A percentile compares a stretch with the other conserved stretches of the same genome.
Evolutionary conservation across 2,329 filamentous ascomycete species (phyloP).

Genomic region (Diaporthe vaccinii): DNA sequence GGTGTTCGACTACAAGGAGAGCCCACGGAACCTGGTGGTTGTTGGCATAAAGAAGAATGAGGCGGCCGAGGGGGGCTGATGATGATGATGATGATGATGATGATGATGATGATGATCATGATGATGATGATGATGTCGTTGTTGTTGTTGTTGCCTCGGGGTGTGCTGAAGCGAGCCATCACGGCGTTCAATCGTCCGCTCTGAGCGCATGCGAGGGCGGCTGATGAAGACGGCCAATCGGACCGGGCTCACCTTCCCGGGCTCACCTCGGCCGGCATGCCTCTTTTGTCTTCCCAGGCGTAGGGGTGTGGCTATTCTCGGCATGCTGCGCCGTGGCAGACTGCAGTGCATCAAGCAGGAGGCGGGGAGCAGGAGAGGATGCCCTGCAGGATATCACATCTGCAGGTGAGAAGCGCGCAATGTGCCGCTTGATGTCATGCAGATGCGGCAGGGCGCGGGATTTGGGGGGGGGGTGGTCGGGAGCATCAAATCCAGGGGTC

Average conservation of each 20-base stretch:
- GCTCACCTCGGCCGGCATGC: conserved; percentile 2
- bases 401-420: conserved; percentile 33
- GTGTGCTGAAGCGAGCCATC: neutral
- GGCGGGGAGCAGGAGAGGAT: neutral
- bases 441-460: conserved; percentile 39
- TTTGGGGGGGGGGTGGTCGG: neutral
- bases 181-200: neutral
- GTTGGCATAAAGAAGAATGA: conserved; percentile 81
- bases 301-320: conserved; percentile 31
- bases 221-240: neutral
- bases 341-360: conserved; percentile 3
- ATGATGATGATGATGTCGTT: neutral
- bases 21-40: conserved; percentile 92
- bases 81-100: neutral
- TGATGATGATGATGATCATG: no score
- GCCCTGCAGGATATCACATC: conserved; percentile 33
- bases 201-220: neutral
- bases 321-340: conserved; percentile 25
- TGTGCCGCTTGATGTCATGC: conserved; percentile 44
- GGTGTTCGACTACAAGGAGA: conserved; percentile 89
- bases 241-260: neutral
- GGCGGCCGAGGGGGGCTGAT: neutral
- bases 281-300: conserved; percentile 6
- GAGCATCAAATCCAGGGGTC: conserved; percentile 35
- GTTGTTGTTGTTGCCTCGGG: neutral